Percentiles rank a stretch among this genome's conserved stretches.
Evolutionary conservation across 768 basidiomycete species (phyloP).

Genomic region (Termitomyces sp.): DNA sequence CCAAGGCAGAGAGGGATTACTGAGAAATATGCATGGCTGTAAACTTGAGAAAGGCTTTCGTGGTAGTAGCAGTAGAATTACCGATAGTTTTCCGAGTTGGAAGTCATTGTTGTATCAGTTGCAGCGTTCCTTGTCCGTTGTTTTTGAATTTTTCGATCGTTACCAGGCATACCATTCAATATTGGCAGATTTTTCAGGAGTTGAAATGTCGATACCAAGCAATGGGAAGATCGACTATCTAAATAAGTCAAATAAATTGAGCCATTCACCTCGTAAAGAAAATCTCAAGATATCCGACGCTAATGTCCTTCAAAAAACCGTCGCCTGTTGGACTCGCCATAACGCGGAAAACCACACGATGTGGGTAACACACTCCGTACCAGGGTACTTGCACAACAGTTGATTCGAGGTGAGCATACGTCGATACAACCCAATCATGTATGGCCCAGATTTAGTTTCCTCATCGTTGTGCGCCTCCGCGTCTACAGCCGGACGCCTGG

Average conservation of each 20-base stretch:
- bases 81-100: background rate
- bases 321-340: no score
- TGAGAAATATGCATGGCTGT: background rate
- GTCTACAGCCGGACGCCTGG: slow-evolving; percentile 14
- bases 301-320: background rate
- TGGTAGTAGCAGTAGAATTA: background rate
- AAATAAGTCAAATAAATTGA: no score
- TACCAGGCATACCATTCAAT: no score
- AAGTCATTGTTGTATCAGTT: no score
- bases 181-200: no score
- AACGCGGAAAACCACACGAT: no score
- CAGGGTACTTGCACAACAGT: background rate
- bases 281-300: background rate
- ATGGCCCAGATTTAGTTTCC: slow-evolving; percentile 34
- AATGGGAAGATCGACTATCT: no score
- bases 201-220: no score
- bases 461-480: slow-evolving; percentile 34
- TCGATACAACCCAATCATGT: no score
- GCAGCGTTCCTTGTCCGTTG: background rate
- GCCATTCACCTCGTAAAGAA: background rate
- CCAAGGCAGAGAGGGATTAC: background rate
- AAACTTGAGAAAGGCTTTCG: background rate
- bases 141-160: background rate
- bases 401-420: no score
- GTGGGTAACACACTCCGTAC: background rate